These are phyloP conservation scores for Eucalyptus lansdowneana DNA, from an alignment of 345 rosid species.

Conservation along the genomic window DNA sequence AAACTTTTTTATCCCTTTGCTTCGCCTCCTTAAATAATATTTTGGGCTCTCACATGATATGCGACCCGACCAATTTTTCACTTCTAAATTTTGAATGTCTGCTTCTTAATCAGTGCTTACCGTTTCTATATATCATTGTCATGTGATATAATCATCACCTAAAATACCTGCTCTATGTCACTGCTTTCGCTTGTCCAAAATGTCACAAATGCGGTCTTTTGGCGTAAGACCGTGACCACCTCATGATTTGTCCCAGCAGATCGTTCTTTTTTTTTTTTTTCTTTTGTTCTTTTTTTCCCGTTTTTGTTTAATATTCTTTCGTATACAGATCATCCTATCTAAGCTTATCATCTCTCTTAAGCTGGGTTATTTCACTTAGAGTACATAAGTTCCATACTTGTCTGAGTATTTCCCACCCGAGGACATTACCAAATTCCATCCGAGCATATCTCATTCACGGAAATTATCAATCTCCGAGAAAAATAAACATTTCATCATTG, in stretches of 20 bases:
- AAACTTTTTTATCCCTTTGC: not conserved
- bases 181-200: not conserved
- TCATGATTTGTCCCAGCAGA: not conserved
- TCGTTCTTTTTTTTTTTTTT: not conserved
- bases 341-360: not conserved
- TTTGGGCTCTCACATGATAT: not conserved
- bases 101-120: not conserved
- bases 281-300: accelerated
- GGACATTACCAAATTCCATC: not conserved
- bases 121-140: not conserved
- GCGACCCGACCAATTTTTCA: not conserved
- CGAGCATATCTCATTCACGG: not conserved
- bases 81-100: not conserved
- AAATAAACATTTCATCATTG: not conserved
- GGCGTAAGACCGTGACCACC: not conserved
- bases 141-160: not conserved
- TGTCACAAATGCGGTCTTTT: not conserved
- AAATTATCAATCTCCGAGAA: not conserved
- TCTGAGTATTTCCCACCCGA: not conserved
- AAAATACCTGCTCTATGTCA: not conserved
- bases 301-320: not conserved
- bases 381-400: not conserved
- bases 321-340: not conserved
- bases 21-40: not conserved
- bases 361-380: not conserved